Evolutionary conservation across 1,139 yeast genomes (phyloP).

Genomic region (Pneumocystis wakefieldiae): DNA sequence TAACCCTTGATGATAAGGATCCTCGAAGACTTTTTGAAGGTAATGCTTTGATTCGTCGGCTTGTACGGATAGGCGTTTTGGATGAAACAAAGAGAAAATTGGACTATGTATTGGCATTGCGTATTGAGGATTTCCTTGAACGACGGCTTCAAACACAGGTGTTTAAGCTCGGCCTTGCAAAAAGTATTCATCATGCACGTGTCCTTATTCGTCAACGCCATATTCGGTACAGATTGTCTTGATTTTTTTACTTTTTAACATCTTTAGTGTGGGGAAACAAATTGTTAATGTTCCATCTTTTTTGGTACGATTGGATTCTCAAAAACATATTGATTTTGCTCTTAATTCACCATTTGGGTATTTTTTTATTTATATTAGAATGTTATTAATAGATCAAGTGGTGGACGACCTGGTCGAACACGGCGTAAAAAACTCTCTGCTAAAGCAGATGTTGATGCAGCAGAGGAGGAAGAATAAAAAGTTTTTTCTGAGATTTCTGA

Average conservation of each 20-base stretch:
- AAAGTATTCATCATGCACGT: constrained; percentile 99
- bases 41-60: constrained; percentile 96
- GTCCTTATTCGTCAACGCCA: constrained; percentile 97
- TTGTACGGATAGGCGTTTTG: constrained; percentile 96
- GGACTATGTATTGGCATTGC: constrained; percentile 98
- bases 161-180: constrained; percentile 98
- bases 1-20: constrained; percentile 99
- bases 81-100: constrained; percentile 99
- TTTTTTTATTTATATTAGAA: background rate
- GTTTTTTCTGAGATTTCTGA: no score
- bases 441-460: constrained; percentile 42
- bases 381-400: constrained; percentile 32
- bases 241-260: background rate
- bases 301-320: constrained; percentile 99
- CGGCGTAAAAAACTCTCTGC: constrained; percentile 82
- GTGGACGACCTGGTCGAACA: constrained; percentile 99
- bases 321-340: constrained; percentile 99
- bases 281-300: constrained; percentile 96
- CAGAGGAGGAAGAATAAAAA: constrained; percentile 38
- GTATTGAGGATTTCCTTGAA: constrained; percentile 98
- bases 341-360: constrained; percentile 88
- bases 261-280: constrained; percentile 78
- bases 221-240: constrained; percentile 43
- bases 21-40: constrained; percentile 99
- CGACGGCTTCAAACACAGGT: constrained; percentile 99